Conservation (phyloP, 768 basidiomycete genomes). For the Serpula lacrymans region DNA sequence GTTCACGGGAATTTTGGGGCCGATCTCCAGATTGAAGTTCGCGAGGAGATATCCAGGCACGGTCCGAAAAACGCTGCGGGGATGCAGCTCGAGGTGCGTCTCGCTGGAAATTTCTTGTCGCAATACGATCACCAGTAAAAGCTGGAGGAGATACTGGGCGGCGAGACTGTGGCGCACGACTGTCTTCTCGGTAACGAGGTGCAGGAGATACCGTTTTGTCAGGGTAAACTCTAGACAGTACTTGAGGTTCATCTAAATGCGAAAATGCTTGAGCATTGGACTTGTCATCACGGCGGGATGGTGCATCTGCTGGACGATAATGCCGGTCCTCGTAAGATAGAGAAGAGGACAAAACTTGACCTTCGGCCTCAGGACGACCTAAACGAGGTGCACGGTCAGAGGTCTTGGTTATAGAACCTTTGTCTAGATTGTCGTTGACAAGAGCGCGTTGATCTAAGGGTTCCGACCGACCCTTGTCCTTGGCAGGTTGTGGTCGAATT, state of each 20-base stretch:
- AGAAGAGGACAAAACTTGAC: constrained; percentile 9
- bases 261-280: constrained; percentile 15
- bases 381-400: constrained; percentile 21
- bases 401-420: constrained; percentile 19
- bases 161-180: constrained; percentile 17
- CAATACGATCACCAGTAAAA: constrained; percentile 21
- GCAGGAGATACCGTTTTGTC: constrained; percentile 19
- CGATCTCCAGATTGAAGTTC: constrained; percentile 5
- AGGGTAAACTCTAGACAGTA: constrained; percentile 26
- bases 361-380: constrained; percentile 23
- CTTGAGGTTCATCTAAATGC: constrained; percentile 21
- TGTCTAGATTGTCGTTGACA: constrained; percentile 26
- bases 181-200: constrained; percentile 20
- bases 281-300: constrained; percentile 29
- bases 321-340: constrained; percentile 62
- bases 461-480: constrained; percentile 19
- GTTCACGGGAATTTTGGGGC: constrained; percentile 11
- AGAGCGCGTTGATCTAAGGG: constrained; percentile 17
- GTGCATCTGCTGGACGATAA: constrained; percentile 49
- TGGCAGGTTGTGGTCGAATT: constrained; percentile 12
- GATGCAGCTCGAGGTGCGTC: constrained; percentile 15
- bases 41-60: constrained; percentile 17
- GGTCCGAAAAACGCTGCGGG: constrained; percentile 20
- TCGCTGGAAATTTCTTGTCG: constrained; percentile 13
- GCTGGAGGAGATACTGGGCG: constrained; percentile 17